phyloP scores from a whole-genome alignment of 345 rosid genomes.

The Gossypium longicalyx region DNA sequence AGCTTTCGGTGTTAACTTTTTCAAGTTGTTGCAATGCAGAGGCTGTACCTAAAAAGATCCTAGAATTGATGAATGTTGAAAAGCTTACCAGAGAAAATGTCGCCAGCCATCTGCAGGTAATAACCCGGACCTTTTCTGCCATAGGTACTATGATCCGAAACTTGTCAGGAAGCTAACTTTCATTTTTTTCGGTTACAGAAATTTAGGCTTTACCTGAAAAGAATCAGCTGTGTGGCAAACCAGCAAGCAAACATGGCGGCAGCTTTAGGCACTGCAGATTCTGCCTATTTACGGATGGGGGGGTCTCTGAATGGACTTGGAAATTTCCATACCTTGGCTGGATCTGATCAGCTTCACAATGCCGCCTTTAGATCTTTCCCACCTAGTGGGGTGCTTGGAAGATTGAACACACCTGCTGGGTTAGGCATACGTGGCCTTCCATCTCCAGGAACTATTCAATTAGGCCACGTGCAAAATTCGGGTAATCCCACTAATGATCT shows the following conservation, averaged over 20 bases:
- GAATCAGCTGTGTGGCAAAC: slow-evolving; percentile 36
- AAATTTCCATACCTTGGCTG: slow-evolving; percentile 39
- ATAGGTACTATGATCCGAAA: not conserved
- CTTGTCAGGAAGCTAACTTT: slow-evolving; percentile 1
- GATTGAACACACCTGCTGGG: slow-evolving; percentile 52
- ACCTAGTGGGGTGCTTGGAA: slow-evolving; percentile 41
- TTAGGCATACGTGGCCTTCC: slow-evolving; percentile 46
- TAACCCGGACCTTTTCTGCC: slow-evolving; percentile 7
- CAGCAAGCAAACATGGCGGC: slow-evolving; percentile 57
- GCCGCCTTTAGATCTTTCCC: slow-evolving; percentile 47
- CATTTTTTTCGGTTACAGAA: slow-evolving; percentile 43
- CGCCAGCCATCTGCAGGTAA: slow-evolving; percentile 95
- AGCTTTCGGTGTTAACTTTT: not conserved
- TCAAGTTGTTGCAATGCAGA: slow-evolving; percentile 40
- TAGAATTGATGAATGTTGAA: slow-evolving; percentile 88
- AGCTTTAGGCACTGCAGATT: slow-evolving; percentile 50
- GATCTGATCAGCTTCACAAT: slow-evolving; percentile 49
- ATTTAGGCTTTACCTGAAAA: slow-evolving; percentile 79
- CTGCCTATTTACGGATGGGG: slow-evolving; percentile 45
- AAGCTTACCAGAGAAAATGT: slow-evolving; percentile 89
- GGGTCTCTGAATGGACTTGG: slow-evolving; percentile 49
- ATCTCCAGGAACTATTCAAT: slow-evolving; percentile 43
- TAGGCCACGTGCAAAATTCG: slow-evolving; percentile 38
- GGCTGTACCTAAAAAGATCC: slow-evolving; percentile 96
- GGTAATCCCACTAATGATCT: slow-evolving; percentile 31